These are phyloP conservation scores for Alternaria gaisen DNA, from an alignment of 2,329 filamentous ascomycete genomes.

Conservation along the genomic window DNA sequence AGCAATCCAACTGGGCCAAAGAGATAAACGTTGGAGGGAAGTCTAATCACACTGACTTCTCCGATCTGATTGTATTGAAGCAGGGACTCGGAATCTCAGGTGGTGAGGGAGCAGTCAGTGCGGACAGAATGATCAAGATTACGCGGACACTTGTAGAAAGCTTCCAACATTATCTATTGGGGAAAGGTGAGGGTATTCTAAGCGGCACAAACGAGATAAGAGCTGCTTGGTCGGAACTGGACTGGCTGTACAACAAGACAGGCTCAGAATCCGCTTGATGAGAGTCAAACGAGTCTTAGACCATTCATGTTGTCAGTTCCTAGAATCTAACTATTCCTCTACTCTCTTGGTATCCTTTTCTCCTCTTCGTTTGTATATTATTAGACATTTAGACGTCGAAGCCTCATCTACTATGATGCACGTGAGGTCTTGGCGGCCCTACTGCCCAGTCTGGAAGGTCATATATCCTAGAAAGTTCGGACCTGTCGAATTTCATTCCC, in stretches of 20 bases:
- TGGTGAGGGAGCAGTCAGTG: neutral
- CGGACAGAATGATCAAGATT: neutral
- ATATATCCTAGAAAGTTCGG: neutral
- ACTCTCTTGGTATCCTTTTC: neutral
- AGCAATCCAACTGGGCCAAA: no score
- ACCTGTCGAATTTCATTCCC: neutral
- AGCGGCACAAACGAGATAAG: neutral
- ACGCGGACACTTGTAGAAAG: neutral
- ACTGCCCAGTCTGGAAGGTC: neutral
- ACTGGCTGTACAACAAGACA: neutral
- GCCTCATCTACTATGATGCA: neutral
- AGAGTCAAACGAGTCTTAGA: no score
- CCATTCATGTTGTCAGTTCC: neutral
- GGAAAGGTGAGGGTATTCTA: neutral
- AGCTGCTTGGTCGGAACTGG: neutral
- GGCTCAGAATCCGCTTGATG: no score
- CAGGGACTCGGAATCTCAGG: neutral
- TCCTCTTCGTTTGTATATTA: neutral
- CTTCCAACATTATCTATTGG: neutral
- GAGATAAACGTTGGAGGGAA: neutral
- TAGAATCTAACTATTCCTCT: accelerated
- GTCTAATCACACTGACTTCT: no score
- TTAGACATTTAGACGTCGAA: neutral
- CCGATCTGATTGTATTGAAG: neutral
- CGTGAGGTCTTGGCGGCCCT: neutral